These are phyloP conservation scores for Rosa multiflora DNA, from an alignment of 306 rosid species.

Conservation along the genomic window DNA sequence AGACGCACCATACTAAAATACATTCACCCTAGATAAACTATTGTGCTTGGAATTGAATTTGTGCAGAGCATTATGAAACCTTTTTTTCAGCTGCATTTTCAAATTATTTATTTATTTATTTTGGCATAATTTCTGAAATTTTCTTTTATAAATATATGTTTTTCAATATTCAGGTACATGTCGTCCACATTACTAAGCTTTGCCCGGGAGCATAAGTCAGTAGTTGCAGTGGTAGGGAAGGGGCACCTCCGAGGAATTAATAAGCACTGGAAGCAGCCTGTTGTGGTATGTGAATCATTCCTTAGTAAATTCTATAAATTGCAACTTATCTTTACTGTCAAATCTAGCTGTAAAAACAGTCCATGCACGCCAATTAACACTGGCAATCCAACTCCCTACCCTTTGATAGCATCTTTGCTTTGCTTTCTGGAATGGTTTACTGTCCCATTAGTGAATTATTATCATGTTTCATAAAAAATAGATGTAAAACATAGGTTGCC, in stretches of 20 bases:
- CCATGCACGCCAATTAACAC: not conserved
- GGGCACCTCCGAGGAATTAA: constrained; percentile 91
- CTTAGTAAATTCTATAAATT: not conserved
- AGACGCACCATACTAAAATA: not conserved
- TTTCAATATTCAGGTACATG: constrained; percentile 65
- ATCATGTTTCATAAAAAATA: not conserved
- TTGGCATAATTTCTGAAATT: not conserved
- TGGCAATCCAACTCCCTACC: not conserved
- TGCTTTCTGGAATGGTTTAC: constrained; percentile 1
- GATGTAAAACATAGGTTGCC: not conserved
- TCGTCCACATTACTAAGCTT: constrained; percentile 62
- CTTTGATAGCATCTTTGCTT: not conserved
- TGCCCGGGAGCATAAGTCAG: constrained; percentile 62
- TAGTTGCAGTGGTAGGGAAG: constrained; percentile 93
- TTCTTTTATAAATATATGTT: constrained; percentile 1
- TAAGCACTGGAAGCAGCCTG: constrained; percentile 86
- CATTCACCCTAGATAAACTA: not conserved
- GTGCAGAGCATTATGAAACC: not conserved
- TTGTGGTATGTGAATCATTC: constrained; percentile 52
- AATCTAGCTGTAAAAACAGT: not conserved
- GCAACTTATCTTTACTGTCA: not conserved
- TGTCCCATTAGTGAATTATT: constrained; percentile 8
- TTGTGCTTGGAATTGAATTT: not conserved
- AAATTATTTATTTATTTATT: not conserved
- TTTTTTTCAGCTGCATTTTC: not conserved